phyloP scores from a whole-genome alignment of 176 grass and related monocot species.

The Musa beccarii region DNA sequence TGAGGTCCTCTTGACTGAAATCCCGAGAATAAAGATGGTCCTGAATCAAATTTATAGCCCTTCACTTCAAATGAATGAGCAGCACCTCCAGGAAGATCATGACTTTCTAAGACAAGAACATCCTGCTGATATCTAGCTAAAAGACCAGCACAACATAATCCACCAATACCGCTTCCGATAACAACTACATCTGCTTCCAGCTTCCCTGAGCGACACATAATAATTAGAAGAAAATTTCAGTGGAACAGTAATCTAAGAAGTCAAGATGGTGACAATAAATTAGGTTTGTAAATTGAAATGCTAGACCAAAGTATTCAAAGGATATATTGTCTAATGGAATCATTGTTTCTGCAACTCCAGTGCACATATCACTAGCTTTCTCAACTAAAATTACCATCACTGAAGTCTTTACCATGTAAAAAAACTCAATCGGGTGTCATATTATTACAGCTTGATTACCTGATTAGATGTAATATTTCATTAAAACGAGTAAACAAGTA shows the following conservation, averaged over 20 bases:
- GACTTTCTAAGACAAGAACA: slow-evolving; percentile 84
- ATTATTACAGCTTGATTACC: too few species aligned
- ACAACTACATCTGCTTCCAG: slow-evolving; percentile 77
- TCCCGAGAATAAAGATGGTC: slow-evolving; percentile 84
- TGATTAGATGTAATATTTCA: too few species aligned
- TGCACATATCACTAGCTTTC: too few species aligned
- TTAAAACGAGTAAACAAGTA: too few species aligned
- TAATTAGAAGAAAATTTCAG: not conserved
- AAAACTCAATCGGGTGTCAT: too few species aligned
- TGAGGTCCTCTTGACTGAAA: slow-evolving; percentile 84
- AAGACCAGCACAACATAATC: slow-evolving; percentile 76
- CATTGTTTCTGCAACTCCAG: too few species aligned
- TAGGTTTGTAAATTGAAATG: not conserved
- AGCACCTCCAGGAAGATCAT: slow-evolving; percentile 73
- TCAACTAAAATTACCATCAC: too few species aligned
- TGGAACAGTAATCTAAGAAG: too few species aligned
- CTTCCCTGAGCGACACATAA: slow-evolving; percentile 27
- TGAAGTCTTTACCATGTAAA: too few species aligned
- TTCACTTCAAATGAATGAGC: slow-evolving; percentile 96
- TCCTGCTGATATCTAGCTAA: slow-evolving; percentile 80
- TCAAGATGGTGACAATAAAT: not conserved
- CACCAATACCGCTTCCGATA: slow-evolving; percentile 78
- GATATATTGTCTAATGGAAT: too few species aligned
- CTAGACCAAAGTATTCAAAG: not conserved
- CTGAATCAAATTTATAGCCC: slow-evolving; percentile 90